Evolutionary conservation across 2,329 filamentous ascomycete species (phyloP), one percentile per base, ranked within the genome.

Genomic region (Thielaviopsis ethacetica): DNA sequence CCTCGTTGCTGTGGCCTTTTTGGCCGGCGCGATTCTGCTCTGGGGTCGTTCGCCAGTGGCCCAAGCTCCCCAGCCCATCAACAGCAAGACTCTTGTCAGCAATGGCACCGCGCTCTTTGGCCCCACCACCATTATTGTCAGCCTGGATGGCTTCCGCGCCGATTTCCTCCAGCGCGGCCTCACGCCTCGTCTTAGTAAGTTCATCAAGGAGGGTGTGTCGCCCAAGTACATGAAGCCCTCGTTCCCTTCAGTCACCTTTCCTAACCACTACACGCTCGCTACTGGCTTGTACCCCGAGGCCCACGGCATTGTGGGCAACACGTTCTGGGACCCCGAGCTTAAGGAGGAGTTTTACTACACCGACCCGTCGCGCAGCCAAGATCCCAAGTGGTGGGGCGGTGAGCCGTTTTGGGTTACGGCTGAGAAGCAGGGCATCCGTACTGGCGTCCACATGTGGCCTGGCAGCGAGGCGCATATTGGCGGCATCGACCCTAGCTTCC

Each of bases 391-490:
- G 91, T 98, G 93, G 91, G 83, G 80, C 49, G 93, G 90, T 2
- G 90, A 97, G 68, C 93, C 93, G 0, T 76, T 98, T 30, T 98
- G 93, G 93, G 85, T 86, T 26, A 94, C 91, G 1, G 91, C 91
- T 5, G 93, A 97, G 73, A 81, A 80, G 60, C 85, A 89, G 64
- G 86, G 86, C 5, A 76, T 94, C 34, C 80, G 81, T 59, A 83
- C 84, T 30, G 93, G 89, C 0, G 83, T 98, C 26, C 93, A 98
- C 69, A 98, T 98, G 93, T 98, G 93, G 93, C 93, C 93, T 1
- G 93, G 93, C 1, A 94, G 88, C 51, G 93, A 98, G 72, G 91
- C 91, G 5, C 84, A 89, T 68, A 86, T 95, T 62, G 76, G 82
- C 13, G 75, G 78, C n/a, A 75, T 84, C 19, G 83, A 91, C 63